Conservation (phyloP, 768 basidiomycete genomes). For the Suillus tomentosus region DNA sequence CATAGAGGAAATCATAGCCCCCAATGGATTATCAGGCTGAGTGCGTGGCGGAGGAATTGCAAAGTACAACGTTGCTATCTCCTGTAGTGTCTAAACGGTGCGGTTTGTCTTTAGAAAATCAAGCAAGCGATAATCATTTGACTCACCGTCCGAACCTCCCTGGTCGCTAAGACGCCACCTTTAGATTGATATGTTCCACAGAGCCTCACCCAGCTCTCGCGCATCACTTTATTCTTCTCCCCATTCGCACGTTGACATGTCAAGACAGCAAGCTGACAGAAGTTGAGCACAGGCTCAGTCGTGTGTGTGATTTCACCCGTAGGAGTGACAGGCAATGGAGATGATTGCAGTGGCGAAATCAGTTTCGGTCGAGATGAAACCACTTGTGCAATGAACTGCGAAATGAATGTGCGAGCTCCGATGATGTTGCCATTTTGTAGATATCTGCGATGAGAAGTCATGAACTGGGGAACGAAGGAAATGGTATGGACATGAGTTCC, state of each 20-base stretch:
- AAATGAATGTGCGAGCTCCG: slow-evolving; percentile 91
- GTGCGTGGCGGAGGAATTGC: slow-evolving; percentile 77
- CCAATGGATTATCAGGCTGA: slow-evolving; percentile 77
- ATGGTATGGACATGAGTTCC: slow-evolving; percentile 10
- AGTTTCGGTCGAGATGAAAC: slow-evolving; percentile 47
- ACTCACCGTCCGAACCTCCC: slow-evolving; percentile 66
- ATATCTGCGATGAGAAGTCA: slow-evolving; percentile 47
- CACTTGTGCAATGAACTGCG: slow-evolving; percentile 70
- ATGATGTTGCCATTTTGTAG: slow-evolving; percentile 86
- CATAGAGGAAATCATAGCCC: slow-evolving; percentile 86
- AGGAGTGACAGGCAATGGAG: slow-evolving; percentile 46
- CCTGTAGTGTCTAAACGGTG: slow-evolving; percentile 56
- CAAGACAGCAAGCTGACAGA: slow-evolving; percentile 84
- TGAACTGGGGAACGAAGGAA: slow-evolving; percentile 13
- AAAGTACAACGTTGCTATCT: slow-evolving; percentile 80
- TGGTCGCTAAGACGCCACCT: slow-evolving; percentile 60
- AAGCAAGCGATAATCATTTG: background rate
- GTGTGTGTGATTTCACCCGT: slow-evolving; percentile 74
- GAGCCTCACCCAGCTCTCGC: slow-evolving; percentile 83
- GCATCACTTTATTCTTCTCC: slow-evolving; percentile 71
- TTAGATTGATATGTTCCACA: slow-evolving; percentile 82
- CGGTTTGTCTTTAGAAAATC: background rate
- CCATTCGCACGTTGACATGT: slow-evolving; percentile 89
- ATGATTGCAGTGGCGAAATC: slow-evolving; percentile 40
- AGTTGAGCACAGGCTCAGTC: slow-evolving; percentile 78